These are phyloP conservation scores for Bonia amplexicaulis DNA, from an alignment of 176 grass and related monocot genomes.

Conservation along the genomic window DNA sequence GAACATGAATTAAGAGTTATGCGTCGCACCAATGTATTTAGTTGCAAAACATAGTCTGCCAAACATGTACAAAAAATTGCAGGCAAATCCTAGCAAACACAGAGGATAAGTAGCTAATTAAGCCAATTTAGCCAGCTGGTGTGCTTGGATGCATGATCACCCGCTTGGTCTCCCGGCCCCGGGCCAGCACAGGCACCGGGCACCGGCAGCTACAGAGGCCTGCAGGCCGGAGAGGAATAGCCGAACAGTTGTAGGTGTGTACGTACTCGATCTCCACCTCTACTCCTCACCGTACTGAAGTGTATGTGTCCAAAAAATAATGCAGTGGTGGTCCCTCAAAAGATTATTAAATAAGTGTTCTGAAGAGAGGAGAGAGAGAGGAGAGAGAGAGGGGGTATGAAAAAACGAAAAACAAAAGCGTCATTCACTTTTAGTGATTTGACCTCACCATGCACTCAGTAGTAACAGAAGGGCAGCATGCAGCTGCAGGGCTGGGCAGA, in stretches of 20 bases:
- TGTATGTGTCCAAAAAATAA: slow-evolving; percentile 48
- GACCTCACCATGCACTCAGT: slow-evolving; percentile 65
- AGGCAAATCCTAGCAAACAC: not conserved
- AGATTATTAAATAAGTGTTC: slow-evolving; percentile 6
- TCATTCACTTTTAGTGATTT: slow-evolving; percentile 69
- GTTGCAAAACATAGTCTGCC: not conserved
- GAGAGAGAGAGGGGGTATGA: slow-evolving; percentile 14
- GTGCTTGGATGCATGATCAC: not conserved
- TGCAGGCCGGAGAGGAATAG: not conserved
- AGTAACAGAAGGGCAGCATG: slow-evolving; percentile 53
- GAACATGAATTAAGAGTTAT: too few relatives aligned
- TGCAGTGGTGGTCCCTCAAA: slow-evolving; percentile 31
- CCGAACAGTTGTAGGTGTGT: not conserved
- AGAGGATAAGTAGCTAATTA: not conserved
- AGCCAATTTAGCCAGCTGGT: not conserved
- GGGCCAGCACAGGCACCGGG: not conserved
- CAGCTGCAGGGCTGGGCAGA: slow-evolving; percentile 33
- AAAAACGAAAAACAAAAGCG: slow-evolving; percentile 47
- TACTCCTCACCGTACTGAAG: slow-evolving; percentile 18
- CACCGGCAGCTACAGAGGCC: not conserved
- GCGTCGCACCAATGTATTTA: too few relatives aligned
- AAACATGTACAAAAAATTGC: not conserved
- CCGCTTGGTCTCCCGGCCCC: slow-evolving; percentile 13
- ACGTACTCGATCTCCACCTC: not conserved
- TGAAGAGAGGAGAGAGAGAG: not conserved